Evolutionary conservation across 192 early-diverging fungal species (phyloP), one percentile per base, ranked within the genome.

Genomic region (Hyaloraphidium curvatum): DNA sequence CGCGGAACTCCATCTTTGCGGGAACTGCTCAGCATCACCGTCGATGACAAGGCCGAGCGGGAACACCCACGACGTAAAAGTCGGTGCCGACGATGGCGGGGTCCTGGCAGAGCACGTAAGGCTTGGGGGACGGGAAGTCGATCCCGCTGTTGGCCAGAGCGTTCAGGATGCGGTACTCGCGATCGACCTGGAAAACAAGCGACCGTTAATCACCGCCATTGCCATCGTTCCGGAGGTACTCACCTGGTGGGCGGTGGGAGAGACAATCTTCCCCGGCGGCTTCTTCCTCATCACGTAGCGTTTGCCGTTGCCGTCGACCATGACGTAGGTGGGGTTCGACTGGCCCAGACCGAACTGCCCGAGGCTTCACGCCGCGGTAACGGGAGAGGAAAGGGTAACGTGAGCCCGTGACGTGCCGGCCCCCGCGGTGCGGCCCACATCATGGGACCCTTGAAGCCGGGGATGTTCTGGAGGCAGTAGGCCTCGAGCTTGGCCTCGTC

Each of bases 1-100:
- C 65, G 55, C 88, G 93, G 67, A 91, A 78, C 91, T 93, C 93
- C 28, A 86, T n/a, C n/a, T n/a, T n/a, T n/a, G n/a, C n/a, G n/a
- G n/a, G n/a, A n/a, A n/a, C n/a, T n/a, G n/a, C n/a, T n/a, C n/a
- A n/a, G n/a, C n/a, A 13, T 37, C 11, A 17, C 35, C 35, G 17
- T 13, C 11, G 11, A 13, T 37, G 11, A 11, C 35, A 37, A 37
- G 11, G 17, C 35, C 35, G 11, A 11, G 11, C 35, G 11, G 11
- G 35, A 17, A 37, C 35, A 11, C 11, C 17, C 35, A 63, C 57
- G 70, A 81, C 78, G 69, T 92, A 96, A 63, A 97, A 97, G 17
- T 88, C 84, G 4, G 92, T 93, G 11, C 87, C 92, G 29, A 93
- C 59, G 19, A 97, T 75, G 19, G 58, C 56, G n/a, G 50, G 39